Conservation (phyloP, 306 rosid genomes). For the Urtica urens region DNA sequence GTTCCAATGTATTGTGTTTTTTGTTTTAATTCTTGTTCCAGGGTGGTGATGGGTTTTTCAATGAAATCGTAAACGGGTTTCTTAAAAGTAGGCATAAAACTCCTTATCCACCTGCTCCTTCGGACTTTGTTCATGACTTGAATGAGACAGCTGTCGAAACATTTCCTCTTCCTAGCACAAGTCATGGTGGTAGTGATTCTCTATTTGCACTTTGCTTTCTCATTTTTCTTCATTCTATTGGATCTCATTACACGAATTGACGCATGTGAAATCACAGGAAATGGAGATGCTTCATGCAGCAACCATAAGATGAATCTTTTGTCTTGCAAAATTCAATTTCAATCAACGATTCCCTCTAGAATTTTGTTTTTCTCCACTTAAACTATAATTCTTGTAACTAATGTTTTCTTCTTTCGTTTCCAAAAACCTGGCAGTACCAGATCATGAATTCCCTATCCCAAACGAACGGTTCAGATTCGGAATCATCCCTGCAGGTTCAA, state of each 20-base stretch:
- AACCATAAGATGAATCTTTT: conserved; percentile 15
- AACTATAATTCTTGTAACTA: conserved; percentile 1
- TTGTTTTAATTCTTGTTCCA: conserved; percentile 38
- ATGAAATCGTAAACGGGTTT: conserved; percentile 94
- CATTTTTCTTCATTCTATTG: conserved; percentile 11
- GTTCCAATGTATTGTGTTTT: conserved; percentile 9
- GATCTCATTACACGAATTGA: conserved; percentile 19
- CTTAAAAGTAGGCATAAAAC: conserved; percentile 76
- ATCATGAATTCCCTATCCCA: conserved; percentile 41
- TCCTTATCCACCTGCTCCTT: conserved; percentile 70
- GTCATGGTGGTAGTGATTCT: conserved; percentile 23
- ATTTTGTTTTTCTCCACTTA: neutral
- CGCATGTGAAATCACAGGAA: conserved; percentile 23
- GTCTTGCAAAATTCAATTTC: neutral
- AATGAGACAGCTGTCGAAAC: conserved; percentile 33
- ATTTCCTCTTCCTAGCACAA: conserved; percentile 38
- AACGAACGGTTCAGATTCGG: conserved; percentile 67
- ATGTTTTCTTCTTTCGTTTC: conserved; percentile 1
- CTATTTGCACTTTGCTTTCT: conserved; percentile 38
- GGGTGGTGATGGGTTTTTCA: conserved; percentile 99
- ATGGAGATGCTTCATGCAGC: conserved; percentile 28
- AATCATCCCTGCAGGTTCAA: conserved; percentile 93
- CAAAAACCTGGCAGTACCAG: conserved; percentile 44
- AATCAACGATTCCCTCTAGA: neutral
- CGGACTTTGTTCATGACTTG: conserved; percentile 31